Evolutionary conservation across 1,284 basidiomycete species (phyloP).

Genomic region (Puccinia polysora): DNA sequence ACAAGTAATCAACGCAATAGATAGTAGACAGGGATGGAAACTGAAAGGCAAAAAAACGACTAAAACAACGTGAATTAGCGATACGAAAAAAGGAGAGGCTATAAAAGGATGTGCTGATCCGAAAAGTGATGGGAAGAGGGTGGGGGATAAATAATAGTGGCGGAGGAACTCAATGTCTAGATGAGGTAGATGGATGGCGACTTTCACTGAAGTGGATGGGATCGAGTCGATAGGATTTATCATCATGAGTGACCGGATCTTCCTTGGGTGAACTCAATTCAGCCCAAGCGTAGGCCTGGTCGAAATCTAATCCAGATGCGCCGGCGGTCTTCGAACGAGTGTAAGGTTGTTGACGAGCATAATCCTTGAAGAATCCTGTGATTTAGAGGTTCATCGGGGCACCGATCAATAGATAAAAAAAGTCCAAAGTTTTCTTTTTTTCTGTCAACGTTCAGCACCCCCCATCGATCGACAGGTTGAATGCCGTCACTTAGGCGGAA

Average conservation of each 20-base stretch:
- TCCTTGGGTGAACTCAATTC: background rate
- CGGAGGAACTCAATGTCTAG: no score
- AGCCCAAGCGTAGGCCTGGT: slow-evolving; percentile 34
- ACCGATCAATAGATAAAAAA: background rate
- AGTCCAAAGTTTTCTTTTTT: no score
- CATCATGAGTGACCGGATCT: background rate
- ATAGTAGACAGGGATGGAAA: no score
- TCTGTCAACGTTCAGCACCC: background rate
- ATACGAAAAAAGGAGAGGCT: no score
- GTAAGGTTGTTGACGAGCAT: slow-evolving; percentile 24
- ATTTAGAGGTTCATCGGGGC: background rate
- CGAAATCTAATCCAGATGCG: slow-evolving; percentile 20
- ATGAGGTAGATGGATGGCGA: no score
- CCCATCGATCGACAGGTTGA: background rate
- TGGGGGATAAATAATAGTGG: no score
- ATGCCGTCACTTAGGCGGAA: background rate
- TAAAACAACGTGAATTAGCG: no score
- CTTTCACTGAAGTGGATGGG: background rate
- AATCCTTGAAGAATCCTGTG: slow-evolving; percentile 36
- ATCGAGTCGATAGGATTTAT: slow-evolving; percentile 1
- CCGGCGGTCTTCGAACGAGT: background rate
- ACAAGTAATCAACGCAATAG: no score
- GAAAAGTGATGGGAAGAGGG: no score
- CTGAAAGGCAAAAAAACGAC: no score
- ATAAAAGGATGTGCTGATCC: no score